Conservation (phyloP, 163 green algal species). For the Chlamydomonas reinhardtii region DNA sequence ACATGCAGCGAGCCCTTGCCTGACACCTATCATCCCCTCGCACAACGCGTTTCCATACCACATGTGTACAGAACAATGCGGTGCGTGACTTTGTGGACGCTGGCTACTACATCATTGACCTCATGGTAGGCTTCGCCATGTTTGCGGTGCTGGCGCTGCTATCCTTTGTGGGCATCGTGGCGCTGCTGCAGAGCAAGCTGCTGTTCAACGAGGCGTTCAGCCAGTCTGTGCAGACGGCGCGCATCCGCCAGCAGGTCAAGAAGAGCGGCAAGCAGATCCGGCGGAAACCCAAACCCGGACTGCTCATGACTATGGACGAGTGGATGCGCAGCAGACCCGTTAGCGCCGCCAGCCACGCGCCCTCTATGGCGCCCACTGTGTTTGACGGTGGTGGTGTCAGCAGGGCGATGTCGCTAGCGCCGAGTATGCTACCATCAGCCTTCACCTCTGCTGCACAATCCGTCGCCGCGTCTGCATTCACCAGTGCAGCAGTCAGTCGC, state of each 20-base stretch:
- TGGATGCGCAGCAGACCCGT: conserved; percentile 31
- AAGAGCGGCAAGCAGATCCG: conserved; percentile 47
- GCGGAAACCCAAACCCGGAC: conserved; percentile 23
- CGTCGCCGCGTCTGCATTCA: not conserved
- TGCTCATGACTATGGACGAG: conserved; percentile 41
- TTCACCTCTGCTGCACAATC: not conserved
- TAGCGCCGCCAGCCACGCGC: conserved; percentile 1
- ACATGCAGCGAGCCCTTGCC: too few species aligned
- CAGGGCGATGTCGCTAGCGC: not conserved
- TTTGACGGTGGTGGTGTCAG: conserved; percentile 2
- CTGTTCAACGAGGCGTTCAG: conserved; percentile 52
- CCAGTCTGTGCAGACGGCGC: conserved; percentile 37
- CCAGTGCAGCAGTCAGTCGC: not conserved
- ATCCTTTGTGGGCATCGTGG: conserved; percentile 34
- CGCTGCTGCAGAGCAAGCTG: conserved; percentile 47
- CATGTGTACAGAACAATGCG: conserved; percentile 48
- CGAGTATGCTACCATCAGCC: not conserved
- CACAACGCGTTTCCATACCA: not conserved
- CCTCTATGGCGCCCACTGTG: conserved; percentile 10
- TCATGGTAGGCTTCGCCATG: too few species aligned
- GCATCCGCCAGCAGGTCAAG: conserved; percentile 42
- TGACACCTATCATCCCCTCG: not conserved
- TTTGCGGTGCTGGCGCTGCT: conserved; percentile 28
- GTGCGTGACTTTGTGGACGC: conserved; percentile 55
- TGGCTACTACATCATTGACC: conserved; percentile 46